Base-by-base conservation (phyloP, 805 yeast genomes). In the Myxozyma geophila region DNA sequence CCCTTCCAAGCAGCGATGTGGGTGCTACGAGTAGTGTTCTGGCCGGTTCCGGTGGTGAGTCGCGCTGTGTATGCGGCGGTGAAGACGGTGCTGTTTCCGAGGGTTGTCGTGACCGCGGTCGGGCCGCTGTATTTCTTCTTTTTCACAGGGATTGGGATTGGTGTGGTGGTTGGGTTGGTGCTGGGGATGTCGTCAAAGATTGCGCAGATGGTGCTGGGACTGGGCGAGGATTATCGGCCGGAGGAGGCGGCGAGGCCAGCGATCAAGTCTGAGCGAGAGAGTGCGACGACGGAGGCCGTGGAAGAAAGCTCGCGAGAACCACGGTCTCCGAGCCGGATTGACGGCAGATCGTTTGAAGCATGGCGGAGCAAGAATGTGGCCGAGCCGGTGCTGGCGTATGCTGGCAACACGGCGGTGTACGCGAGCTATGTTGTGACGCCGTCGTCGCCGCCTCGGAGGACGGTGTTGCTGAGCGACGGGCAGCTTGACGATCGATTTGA, bases 91-190 rank as follows among this genome's bases (percentile, higher is more conserved):
- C 12, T 63, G 48, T 56, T 64, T 36, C 64, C 67, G 23, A 17
- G 43, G 41, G 23, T 36, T 2, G 19, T 66, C 7, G 12, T 52
- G 13, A 37, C 15, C 8, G 21, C 68, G n/a, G 33, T 59, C n/a
- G 68, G 59, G 7, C 60, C 67, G 28, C 48, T 66, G 7, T 66
- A 66, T 44, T 63, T 66, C 49, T 66, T 63, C 46, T 50, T 63
- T 36, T 66, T 66, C 59, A 64, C 67, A 7, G 64, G 62, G 10
- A 52, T 61, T 19, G 35, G 48, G 21, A 50, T 64, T 28, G 69
- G 69, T 5, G 28, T 66, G 39, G 36, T 35, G 13, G 50, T 58
- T 17, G 69, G 69, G n/a, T n/a, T 66, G 36, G n/a, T 41, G 21
- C 23, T 61, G 8, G 68, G 60, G 7, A 19, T 56, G 15, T 56